Evolutionary conservation across 1,284 basidiomycete genomes (phyloP), one percentile per base, ranked within the genome.

Genomic region (Leccinum huronense): DNA sequence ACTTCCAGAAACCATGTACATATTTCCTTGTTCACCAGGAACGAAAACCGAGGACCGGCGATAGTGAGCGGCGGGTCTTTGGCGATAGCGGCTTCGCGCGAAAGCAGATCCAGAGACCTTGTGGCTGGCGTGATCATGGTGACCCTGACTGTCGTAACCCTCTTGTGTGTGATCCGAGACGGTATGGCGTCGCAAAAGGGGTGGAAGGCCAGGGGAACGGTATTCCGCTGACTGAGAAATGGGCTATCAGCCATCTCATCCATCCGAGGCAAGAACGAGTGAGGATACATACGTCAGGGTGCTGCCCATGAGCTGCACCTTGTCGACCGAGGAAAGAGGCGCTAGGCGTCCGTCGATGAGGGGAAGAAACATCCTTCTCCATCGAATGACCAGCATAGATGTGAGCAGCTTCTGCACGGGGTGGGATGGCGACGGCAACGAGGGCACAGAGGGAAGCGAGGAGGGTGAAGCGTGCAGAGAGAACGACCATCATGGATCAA

Each of bases 361-460:
- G 9, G 7, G 58, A 57, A 8, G 61, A 59, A 27, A 36, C 4
- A 5, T 63, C 63, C 56, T 60, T 69, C 31, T 55, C 42, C 56
- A 42, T 48, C 34, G 58, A 40, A 48, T 67, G 61, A 27, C 61
- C 48, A 53, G 58, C 59, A 55, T 63, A 30, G 27, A 76, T 33
- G 60, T 71, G 60, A 11, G 72, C 74, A 23, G 65, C 72, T 14
- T 66, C 71, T 33, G 56, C 71, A 36, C 55, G n/a, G 11, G 62
- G 59, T 13, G 67, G 69, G n/a, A 58, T 54, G 36, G 34, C 45
- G 27, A 73, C 11, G 5, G 71, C 64, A 34, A 75, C 31, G 31
- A 57, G 64, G 3, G 64, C 69, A 23, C 67, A 72, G 51, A 76
- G 38, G 36, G 69, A 74, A 59, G 67, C 73, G 13, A 73, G 65